These are phyloP conservation scores for Polytrichum commune DNA, from an alignment of 225 moss, liverwort and hornwort genomes.

Conservation along the genomic window DNA sequence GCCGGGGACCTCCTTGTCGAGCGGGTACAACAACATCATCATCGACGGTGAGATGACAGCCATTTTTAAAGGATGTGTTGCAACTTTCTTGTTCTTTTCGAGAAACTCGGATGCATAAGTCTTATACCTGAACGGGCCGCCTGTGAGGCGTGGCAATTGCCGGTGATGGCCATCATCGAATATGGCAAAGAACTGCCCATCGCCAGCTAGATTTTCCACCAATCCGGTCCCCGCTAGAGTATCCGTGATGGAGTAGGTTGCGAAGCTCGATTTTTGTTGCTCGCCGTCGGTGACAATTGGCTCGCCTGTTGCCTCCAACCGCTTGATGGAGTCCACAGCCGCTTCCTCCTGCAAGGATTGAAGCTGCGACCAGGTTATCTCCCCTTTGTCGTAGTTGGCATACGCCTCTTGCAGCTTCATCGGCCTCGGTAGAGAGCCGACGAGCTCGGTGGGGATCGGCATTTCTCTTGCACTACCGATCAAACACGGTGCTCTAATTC, in stretches of 20 bases:
- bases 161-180: constrained; percentile 57
- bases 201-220: constrained; percentile 32
- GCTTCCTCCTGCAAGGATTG: constrained; percentile 38
- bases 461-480: neutral
- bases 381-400: constrained; percentile 36
- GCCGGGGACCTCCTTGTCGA: constrained; percentile 25
- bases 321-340: constrained; percentile 33
- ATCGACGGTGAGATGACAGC: constrained; percentile 55
- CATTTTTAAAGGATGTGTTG: constrained; percentile 43
- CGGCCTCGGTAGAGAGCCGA: constrained; percentile 46
- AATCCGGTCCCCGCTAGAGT: constrained; percentile 51
- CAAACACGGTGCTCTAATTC: neutral
- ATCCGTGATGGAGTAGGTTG: constrained; percentile 49
- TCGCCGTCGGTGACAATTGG: constrained; percentile 26
- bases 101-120: constrained; percentile 46
- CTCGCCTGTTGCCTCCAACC: constrained; percentile 36
- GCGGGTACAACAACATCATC: constrained; percentile 46
- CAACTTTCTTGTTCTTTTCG: constrained; percentile 30
- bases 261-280: constrained; percentile 57
- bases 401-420: constrained; percentile 37
- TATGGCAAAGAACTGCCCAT: constrained; percentile 46
- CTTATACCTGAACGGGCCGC: constrained; percentile 48
- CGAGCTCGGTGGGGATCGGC: constrained; percentile 54
- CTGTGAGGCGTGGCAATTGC: constrained; percentile 40
- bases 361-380: constrained; percentile 29